Evolutionary conservation across 1,284 basidiomycete species (phyloP).

Genomic region (Ceratobasidium sp.): DNA sequence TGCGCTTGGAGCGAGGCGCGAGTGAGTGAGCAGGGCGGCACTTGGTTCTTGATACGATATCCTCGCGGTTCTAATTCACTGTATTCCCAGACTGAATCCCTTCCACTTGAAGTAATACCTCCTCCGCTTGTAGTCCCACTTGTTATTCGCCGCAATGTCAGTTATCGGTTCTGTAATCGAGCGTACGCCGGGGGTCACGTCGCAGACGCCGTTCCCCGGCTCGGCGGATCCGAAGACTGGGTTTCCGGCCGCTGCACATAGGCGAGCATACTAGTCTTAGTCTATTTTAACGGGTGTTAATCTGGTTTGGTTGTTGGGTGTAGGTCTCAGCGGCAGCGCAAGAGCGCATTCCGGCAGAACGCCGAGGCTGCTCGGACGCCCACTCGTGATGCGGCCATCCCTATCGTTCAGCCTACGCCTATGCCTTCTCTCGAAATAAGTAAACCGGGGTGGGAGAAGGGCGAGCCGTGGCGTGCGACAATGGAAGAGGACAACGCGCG

Average conservation of each 20-base stretch:
- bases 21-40: too few relatives aligned
- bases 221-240: constrained; percentile 45
- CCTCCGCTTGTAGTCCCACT: too few relatives aligned
- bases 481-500: constrained; percentile 66
- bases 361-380: constrained; percentile 39
- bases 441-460: neutral
- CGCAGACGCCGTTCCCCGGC: constrained; percentile 33
- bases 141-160: constrained; percentile 7
- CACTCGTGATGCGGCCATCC: constrained; percentile 18
- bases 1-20: too few relatives aligned
- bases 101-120: too few relatives aligned
- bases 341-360: constrained; percentile 44
- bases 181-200: constrained; percentile 30
- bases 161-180: constrained; percentile 44
- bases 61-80: too few relatives aligned
- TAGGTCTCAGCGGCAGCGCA: constrained; percentile 41
- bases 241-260: constrained; percentile 45
- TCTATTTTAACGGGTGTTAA: neutral
- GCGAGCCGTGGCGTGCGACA: constrained; percentile 58
- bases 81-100: too few relatives aligned
- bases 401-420: constrained; percentile 13
- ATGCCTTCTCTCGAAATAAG: neutral
- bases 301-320: neutral
- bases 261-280: constrained; percentile 12
- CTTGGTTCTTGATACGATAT: too few relatives aligned